Conservation (phyloP, 2,329 filamentous ascomycete species). For the Diaporthe eres region DNA sequence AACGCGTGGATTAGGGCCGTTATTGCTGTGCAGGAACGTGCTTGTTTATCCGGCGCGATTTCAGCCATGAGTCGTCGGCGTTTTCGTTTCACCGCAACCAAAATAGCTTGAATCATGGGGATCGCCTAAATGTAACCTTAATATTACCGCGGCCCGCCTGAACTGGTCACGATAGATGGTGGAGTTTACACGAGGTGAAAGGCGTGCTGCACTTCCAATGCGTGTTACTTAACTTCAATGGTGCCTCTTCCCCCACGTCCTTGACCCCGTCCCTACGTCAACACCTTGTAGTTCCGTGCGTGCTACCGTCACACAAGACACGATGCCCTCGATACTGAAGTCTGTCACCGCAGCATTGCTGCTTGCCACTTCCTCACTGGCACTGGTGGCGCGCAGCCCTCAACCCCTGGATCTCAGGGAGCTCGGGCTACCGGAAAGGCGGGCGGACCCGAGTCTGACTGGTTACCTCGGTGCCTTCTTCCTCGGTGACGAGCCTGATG, state of each 20-base stretch:
- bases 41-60: slow-evolving; percentile 21
- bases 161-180: slow-evolving; percentile 21
- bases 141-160: slow-evolving; percentile 7
- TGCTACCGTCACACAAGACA: neutral
- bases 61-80: slow-evolving; percentile 1
- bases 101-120: slow-evolving; percentile 23
- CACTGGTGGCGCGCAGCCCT: slow-evolving; percentile 12
- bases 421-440: slow-evolving; percentile 47
- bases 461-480: slow-evolving; percentile 70
- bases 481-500: slow-evolving; percentile 65
- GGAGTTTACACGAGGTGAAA: slow-evolving; percentile 9
- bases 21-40: slow-evolving; percentile 16
- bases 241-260: neutral
- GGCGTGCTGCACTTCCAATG: neutral
- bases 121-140: slow-evolving; percentile 28
- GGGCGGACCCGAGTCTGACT: slow-evolving; percentile 57
- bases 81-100: slow-evolving; percentile 1
- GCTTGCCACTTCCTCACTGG: slow-evolving; percentile 24
- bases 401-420: slow-evolving; percentile 35
- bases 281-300: neutral
- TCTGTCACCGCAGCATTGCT: slow-evolving; percentile 18
- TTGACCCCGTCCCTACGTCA: neutral
- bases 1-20: neutral
- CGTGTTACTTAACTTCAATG: neutral
- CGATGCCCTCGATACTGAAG: slow-evolving; percentile 16